These are phyloP conservation scores for Apiospora sp. DNA, from an alignment of 2,329 filamentous ascomycete genomes.

Conservation along the genomic window DNA sequence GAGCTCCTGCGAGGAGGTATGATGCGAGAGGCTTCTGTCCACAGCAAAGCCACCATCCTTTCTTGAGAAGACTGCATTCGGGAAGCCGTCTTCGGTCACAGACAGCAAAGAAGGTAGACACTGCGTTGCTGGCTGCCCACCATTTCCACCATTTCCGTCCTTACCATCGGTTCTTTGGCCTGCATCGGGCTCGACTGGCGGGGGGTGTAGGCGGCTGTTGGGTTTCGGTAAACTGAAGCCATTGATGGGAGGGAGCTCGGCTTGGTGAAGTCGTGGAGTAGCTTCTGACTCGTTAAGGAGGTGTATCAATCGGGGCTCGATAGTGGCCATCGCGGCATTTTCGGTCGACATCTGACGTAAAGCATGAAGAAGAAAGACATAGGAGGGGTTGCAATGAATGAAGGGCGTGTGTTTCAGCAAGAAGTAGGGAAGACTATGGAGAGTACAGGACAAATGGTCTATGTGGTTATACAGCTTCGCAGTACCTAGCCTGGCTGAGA, in stretches of 20 bases:
- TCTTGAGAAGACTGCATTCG: constrained; percentile 31
- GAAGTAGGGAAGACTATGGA: constrained; percentile 28
- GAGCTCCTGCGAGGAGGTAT: constrained; percentile 52
- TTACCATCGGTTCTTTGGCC: constrained; percentile 50
- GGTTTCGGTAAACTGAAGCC: constrained; percentile 53
- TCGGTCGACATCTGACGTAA: constrained; percentile 39
- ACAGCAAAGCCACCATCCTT: constrained; percentile 31
- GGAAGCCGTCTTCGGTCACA: constrained; percentile 38
- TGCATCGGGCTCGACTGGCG: constrained; percentile 60
- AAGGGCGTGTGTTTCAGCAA: constrained; percentile 29
- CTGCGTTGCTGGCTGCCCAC: constrained; percentile 38
- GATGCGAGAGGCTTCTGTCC: constrained; percentile 38
- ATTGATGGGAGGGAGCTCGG: constrained; percentile 64
- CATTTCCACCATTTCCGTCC: constrained; percentile 38
- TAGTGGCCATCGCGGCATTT: constrained; percentile 65
- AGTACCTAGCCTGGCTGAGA: not conserved
- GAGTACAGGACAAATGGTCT: constrained; percentile 24
- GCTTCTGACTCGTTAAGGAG: constrained; percentile 65
- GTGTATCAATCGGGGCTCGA: constrained; percentile 73
- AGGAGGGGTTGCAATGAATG: constrained; percentile 24
- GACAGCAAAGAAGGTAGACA: constrained; percentile 39
- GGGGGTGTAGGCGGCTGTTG: constrained; percentile 50
- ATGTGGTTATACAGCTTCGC: constrained; percentile 29
- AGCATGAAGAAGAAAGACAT: constrained; percentile 47
- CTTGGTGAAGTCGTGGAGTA: constrained; percentile 54